phyloP scores from a whole-genome alignment of 2,329 filamentous ascomycete genomes.

The Claviceps monticola region DNA sequence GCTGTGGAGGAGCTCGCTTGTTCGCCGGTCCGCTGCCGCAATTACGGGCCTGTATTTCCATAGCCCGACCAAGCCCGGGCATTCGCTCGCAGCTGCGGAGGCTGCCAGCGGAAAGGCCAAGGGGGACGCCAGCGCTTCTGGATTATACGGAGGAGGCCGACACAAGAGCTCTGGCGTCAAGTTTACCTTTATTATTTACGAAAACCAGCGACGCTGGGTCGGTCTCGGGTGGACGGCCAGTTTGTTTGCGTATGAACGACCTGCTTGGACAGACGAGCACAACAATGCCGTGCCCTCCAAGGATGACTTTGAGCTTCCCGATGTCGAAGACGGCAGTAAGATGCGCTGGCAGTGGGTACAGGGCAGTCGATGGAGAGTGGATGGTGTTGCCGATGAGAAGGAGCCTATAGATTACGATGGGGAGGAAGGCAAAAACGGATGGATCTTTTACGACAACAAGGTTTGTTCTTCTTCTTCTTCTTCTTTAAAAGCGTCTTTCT shows the following conservation, averaged over 20 bases:
- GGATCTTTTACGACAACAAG: conserved; percentile 98
- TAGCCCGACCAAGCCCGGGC: conserved; percentile 24
- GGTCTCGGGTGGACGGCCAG: conserved; percentile 90
- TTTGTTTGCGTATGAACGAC: conserved; percentile 78
- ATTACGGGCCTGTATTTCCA: conserved; percentile 72
- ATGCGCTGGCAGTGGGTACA: conserved; percentile 64
- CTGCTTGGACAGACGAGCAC: conserved; percentile 92
- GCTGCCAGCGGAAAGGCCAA: conserved; percentile 11
- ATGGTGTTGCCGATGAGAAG: conserved; percentile 48
- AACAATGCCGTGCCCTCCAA: conserved; percentile 66
- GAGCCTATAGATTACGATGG: conserved; percentile 36
- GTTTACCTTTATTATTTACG: conserved; percentile 92
- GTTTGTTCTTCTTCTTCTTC: conserved; percentile 16
- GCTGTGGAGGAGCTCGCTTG: conserved; percentile 71
- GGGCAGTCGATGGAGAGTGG: conserved; percentile 75
- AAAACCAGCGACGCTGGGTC: conserved; percentile 92
- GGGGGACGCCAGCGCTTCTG: conserved; percentile 12
- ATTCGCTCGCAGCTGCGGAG: conserved; percentile 14
- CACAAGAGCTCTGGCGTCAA: conserved; percentile 62
- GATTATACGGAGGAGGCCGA: conserved; percentile 18
- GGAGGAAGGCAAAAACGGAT: conserved; percentile 56
- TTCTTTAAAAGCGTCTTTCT: background rate
- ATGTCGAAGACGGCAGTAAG: conserved; percentile 44
- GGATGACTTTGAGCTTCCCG: conserved; percentile 51
- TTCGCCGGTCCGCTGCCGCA: conserved; percentile 54